Evolutionary conservation across 1,139 yeast genomes (phyloP), one percentile per base, ranked within the genome.

Genomic region (Sugiyamaella xylanicola): DNA sequence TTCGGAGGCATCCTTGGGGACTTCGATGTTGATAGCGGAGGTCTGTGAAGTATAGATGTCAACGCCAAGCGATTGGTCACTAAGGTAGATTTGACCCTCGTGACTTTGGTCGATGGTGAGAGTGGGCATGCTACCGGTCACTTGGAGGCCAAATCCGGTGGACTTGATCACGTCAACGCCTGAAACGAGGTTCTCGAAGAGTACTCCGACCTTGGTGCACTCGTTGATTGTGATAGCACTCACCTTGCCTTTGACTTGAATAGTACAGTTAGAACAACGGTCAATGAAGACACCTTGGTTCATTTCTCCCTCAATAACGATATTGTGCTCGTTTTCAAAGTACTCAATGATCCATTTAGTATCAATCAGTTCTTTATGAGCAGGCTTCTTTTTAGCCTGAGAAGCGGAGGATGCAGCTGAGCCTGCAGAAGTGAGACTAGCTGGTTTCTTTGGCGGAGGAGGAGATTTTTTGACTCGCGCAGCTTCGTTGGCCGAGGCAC

Each of bases 261-360:
- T 74, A 11, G 96, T 85, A 48, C 83, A 76, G 58, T 86, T 86
- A 41, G 70, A 68, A 74, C 96, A 89, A 65, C 86, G 85, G 56
- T 95, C 96, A 63, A 95, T 86, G 69, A 87, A 91, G 15, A 95
- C 85, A 32, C 96, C 87, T 69, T 95, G 98, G 63, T 86, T 85
- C 81, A 86, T 85, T 64, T 86, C 89, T 32, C 87, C 95, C 29
- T 88, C 91, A 58, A 93, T 78, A 39, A 80, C 79, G 63, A 92
- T 79, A 39, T 82, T 80, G 52, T 79, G 77, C 41, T 74, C 75
- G 61, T 81, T 81, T 48, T 86, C 87, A 68, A 75, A 87, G 74
- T 92, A 87, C 68, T 90, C 95, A 58, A 95, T 76, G 61, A 87
- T 77, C 99, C 99, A 93, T 65, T 90, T 86, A 57, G 90, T 88